phyloP scores from a whole-genome alignment of 495 filamentous ascomycete species.

The Aspergillus indologenus region DNA sequence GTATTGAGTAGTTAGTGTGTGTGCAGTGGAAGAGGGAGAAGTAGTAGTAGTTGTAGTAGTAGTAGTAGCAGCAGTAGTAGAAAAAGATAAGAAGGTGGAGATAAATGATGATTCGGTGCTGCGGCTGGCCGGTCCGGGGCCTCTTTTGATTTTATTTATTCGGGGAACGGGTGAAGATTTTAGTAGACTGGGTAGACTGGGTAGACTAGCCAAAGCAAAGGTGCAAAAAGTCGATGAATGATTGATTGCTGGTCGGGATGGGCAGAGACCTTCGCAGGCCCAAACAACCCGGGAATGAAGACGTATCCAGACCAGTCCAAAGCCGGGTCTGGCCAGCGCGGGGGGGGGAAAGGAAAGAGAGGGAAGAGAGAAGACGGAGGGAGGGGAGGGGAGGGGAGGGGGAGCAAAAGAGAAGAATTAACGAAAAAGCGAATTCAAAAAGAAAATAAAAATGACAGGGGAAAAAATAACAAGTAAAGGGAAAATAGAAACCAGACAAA shows the following conservation, averaged over 20 bases:
- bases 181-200: no score
- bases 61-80: background rate
- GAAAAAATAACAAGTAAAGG: background rate
- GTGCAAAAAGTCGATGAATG: background rate
- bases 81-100: background rate
- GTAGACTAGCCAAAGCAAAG: no score
- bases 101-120: background rate
- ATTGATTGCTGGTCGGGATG: conserved; percentile 9
- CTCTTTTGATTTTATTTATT: conserved; percentile 6
- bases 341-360: conserved; percentile 10
- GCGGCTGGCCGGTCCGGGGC: background rate
- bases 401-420: no score
- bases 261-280: conserved; percentile 6
- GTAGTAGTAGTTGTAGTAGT: conserved; percentile 6
- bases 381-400: background rate
- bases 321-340: conserved; percentile 27
- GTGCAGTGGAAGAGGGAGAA: background rate
- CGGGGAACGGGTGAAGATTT: background rate
- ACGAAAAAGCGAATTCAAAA: no score
- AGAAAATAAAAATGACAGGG: conserved; percentile 2
- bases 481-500: background rate
- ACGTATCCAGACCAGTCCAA: conserved; percentile 21
- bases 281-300: conserved; percentile 20
- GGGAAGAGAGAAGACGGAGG: no score
- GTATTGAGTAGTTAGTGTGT: background rate